These are phyloP conservation scores for Paragyromitra xinjiangensis DNA, from an alignment of 495 filamentous ascomycete genomes.

Conservation along the genomic window DNA sequence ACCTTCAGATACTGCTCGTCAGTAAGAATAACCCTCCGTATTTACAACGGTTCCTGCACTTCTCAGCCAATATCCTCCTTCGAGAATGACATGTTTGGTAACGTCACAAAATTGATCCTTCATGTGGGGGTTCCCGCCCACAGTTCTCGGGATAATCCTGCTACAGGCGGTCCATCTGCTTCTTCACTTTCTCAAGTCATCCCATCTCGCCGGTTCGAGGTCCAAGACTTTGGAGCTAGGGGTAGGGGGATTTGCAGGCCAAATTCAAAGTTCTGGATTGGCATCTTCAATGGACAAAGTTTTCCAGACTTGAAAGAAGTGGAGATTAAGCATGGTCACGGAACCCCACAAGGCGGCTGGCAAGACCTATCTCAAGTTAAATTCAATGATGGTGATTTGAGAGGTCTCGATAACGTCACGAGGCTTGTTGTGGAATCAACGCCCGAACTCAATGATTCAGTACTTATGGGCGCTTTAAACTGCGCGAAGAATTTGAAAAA, in stretches of 20 bases:
- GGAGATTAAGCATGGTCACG: constrained; percentile 47
- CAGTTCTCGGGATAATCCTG: not conserved
- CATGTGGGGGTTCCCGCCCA: constrained; percentile 53
- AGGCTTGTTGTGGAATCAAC: constrained; percentile 48
- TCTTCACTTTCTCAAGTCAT: constrained; percentile 35
- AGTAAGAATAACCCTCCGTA: constrained; percentile 58
- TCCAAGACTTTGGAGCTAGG: constrained; percentile 20
- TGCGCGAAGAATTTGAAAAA: constrained; percentile 49
- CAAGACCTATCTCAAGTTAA: constrained; percentile 16
- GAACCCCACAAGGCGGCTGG: constrained; percentile 26
- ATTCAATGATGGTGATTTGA: constrained; percentile 42
- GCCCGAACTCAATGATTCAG: constrained; percentile 54
- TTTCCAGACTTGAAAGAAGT: constrained; percentile 53
- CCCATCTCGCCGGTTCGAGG: constrained; percentile 26
- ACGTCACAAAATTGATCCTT: constrained; percentile 58
- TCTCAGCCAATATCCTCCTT: constrained; percentile 57
- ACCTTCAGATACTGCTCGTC: constrained; percentile 56
- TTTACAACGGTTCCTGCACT: constrained; percentile 58
- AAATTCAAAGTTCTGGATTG: constrained; percentile 57
- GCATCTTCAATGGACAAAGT: constrained; percentile 57
- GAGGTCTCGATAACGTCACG: constrained; percentile 52
- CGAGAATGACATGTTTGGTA: constrained; percentile 53
- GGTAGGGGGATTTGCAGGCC: constrained; percentile 47
- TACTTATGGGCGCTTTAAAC: constrained; percentile 54
- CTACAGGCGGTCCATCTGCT: constrained; percentile 20